Conservation (phyloP, 2,329 filamentous ascomycete species). For the Penicillium sp. region DNA sequence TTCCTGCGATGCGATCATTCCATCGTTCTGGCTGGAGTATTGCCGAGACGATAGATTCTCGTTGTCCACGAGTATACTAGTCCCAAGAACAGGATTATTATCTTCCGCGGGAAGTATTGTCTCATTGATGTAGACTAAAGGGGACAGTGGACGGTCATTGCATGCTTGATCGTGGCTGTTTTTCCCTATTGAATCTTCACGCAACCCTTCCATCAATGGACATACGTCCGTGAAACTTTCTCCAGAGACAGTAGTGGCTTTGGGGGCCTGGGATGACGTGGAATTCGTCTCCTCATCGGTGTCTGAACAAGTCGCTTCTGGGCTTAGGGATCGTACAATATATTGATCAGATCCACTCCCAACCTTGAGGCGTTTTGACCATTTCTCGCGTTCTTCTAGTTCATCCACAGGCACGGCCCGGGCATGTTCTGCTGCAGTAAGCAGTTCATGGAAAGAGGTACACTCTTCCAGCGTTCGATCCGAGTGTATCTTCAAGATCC, state of each 20-base stretch:
- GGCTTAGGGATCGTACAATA: slow-evolving; percentile 27
- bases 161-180: not conserved
- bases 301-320: slow-evolving; percentile 23
- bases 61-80: slow-evolving; percentile 21
- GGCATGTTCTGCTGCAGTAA: slow-evolving; percentile 62
- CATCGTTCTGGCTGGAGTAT: slow-evolving; percentile 10
- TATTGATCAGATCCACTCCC: slow-evolving; percentile 44
- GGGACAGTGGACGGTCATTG: not conserved
- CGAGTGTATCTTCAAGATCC: slow-evolving; percentile 72
- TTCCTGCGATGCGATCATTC: not conserved
- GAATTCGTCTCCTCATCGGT: slow-evolving; percentile 5
- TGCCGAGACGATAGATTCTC: slow-evolving; percentile 24
- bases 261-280: not conserved
- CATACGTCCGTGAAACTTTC: not conserved
- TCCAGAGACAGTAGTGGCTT: not conserved
- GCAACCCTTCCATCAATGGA: not conserved
- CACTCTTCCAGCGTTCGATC: slow-evolving; percentile 71
- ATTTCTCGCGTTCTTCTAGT: slow-evolving; percentile 61
- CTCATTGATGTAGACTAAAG: slow-evolving; percentile 26
- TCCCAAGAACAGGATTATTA: not conserved
- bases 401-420: slow-evolving; percentile 51
- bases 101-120: not conserved
- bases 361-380: slow-evolving; percentile 61
- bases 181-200: not conserved
- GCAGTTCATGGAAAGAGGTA: slow-evolving; percentile 68